Base-by-base conservation (phyloP, 1,139 yeast species). In the Debaryomyces udenii region DNA sequence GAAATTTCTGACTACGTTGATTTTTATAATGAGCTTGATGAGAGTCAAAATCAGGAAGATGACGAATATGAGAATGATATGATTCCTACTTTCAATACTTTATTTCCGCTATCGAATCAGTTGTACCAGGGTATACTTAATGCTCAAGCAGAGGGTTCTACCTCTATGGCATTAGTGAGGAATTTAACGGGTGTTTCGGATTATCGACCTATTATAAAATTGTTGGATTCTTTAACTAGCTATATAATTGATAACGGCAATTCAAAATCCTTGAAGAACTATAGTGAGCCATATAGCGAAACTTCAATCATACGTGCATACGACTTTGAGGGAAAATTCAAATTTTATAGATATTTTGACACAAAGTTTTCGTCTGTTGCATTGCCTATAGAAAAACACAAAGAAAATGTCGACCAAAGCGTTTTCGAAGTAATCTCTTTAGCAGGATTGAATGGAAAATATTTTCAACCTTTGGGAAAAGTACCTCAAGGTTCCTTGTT, bases 321-420 rank as follows among this genome's bases (percentile, higher is more conserved):
- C 45, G 94, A 86, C 53, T 81, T 82, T 49, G 81, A 80, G 45
- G 94, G 95, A 0, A 81, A 89, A 50, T 70, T 75, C 48, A 86
- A 86, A 53, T 86, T 80, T 51, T 87, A 80, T 56, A 69, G 95
- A 30, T 82, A 86, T 50, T 81, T 83, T 47, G 74, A 84, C 22
- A 38, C 23, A 13, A 31, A 11, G 10, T 27, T 27, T 20, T 30
- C 41, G 9, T 6, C 37, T 14, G 32, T 22, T 3, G 10, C 29
- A 15, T 35, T 47, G 26, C 33, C 44, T 3, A 6, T n/a, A 14
- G 27, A 23, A 13, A 31, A 27, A 27, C 15, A n/a, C 15, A 35
- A 29, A 28, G 10, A 9, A 18, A 32, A 11, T 9, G 17, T 6
- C 14, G 14, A 16, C 4, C 29, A 34, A 3, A 15, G 45, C 2